Evolutionary conservation across 1,284 basidiomycete species (phyloP), one percentile per base, ranked within the genome.

Genomic region (Neonothopanus nambi): DNA sequence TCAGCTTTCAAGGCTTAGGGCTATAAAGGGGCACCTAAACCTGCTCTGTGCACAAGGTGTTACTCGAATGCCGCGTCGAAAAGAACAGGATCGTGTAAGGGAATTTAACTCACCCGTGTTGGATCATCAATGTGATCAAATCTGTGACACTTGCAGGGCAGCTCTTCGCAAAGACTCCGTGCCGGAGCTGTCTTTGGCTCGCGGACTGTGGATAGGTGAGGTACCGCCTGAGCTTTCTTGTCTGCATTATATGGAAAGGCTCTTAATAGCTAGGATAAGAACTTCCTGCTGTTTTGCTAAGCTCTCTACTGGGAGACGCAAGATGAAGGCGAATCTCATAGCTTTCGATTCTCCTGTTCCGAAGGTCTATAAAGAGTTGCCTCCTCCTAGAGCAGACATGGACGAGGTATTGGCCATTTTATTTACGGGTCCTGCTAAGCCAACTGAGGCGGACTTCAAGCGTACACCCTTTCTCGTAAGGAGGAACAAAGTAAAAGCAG

Each of bases 201-300:
- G 70, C 56, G 68, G 70, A 1, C 47, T 73, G 1, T 77, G 73
- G 74, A 21, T 76, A 0, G 73, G 74, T 15, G 54, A 67, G 8
- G 62, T 74, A 0, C 73, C 72, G 1, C 2, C 47, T 23, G 56
- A 62, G 15, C 50, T 75, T 0, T 18, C 59, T 41, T 61, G 11
- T 30, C 49, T 69, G 1, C 52, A 28, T 6, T 68, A 58, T 55
- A 59, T 59, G 3, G 67, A 69, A 48, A 61, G 59, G 38, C 26
- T 68, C 11, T 42, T 68, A 2, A 59, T 67, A 13, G 18, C 43
- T 8, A 13, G 24, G 5, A 36, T 21, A 46, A n/a, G n/a, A n/a
- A n/a, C n/a, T n/a, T n/a, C n/a, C n/a, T n/a, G n/a, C n/a, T n/a
- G n/a, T n/a, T n/a, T 52, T 33, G 44, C 46, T 5, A 50, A 61